Evolutionary conservation across 2,329 filamentous ascomycete species (phyloP), one percentile per base, ranked within the genome.

Genomic region (Knoxdaviesia proteae): DNA sequence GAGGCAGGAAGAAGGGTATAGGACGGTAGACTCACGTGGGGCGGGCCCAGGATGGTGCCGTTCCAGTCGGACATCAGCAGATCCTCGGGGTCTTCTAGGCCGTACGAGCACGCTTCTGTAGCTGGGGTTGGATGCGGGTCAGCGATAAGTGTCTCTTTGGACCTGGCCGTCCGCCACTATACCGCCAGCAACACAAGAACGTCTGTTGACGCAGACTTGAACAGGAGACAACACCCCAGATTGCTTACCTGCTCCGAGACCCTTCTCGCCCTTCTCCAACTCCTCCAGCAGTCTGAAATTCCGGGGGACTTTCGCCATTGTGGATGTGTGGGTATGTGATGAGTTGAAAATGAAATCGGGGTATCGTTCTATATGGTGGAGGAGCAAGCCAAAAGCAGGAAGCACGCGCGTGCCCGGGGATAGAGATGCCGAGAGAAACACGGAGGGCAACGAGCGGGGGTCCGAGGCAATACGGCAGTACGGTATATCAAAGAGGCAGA

Each of bases 61-160:
- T 93, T 94, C 90, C 90, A 98, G 68, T 94, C 86, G 49, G 82
- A 88, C 87, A 98, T 94, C 61, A 90, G 74, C 49, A 94, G 73
- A 56, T 98, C 90, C 56, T 94, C 87, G 40, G 83, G 79, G 59
- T 96, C 86, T 49, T 88, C 84, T 44, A 98, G 74, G 53, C 90
- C 90, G 54, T 96, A 96, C 38, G 90, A 96, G 66, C 88, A 96
- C 47, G 87, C 87, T 66, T 96, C 90, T 90, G 52, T 44, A n/a
- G 29, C 34, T 39, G 30, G 10, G 40, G 36, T 34, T 10, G 7
- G 8, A 10, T 35, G 35, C n/a, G 11, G 35, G 30, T 40, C 32
- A 43, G 33, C 29, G 35, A 36, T 32, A 32, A 45, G 30, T 29
- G 10, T 34, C 32, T 8, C 33, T 39, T 41, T 39, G 46, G 44